Evolutionary conservation across 2,329 filamentous ascomycete genomes (phyloP), one percentile per base, ranked within the genome.

Genomic region (Venturia aucupariae): DNA sequence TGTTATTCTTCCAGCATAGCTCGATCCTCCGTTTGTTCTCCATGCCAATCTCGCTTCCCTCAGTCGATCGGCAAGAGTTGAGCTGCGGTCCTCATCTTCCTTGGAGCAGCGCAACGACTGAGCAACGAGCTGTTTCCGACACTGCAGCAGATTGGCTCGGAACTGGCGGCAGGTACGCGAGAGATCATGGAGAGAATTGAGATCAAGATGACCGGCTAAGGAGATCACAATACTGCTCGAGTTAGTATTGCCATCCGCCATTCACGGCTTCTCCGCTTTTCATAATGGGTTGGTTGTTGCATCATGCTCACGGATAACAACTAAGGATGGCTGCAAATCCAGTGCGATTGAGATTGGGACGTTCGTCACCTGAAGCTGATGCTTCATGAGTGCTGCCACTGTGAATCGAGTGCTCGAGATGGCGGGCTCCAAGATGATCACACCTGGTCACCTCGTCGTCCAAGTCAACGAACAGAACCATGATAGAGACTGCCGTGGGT

Each of bases 151-250:
- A 68, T 87, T 90, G 65, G 82, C 82, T 69, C 90, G 90, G 67
- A 96, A 85, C 71, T 90, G 86, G 62, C 88, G 89, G 74, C 91
- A 96, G 64, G 90, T 92, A 64, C 84, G 85, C 62, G 92, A 90
- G 24, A 97, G 84, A 68, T 88, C 86, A 75, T 96, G 88, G 70
- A 97, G 84, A 17, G 90, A 88, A 75, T 93, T 96, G 61, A 96
- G 84, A 74, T 97, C 93, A 73, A 97, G 85, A 69, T 84, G 83
- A 39, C 85, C 83, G 60, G 90, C 89, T 68, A 97, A 84, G 70
- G 88, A 84, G 68, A 86, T 84, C 69, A 90, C 86, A 72, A 96
- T 85, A 70, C 92, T 96, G 78, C 51, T 55, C 24, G 62, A 27
- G 62, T 57, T 57, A 63, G 32, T 41, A 51, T 32, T 51, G 51